Evolutionary conservation across 306 rosid species (phyloP).

Genomic region (Astragalus membranaceus): DNA sequence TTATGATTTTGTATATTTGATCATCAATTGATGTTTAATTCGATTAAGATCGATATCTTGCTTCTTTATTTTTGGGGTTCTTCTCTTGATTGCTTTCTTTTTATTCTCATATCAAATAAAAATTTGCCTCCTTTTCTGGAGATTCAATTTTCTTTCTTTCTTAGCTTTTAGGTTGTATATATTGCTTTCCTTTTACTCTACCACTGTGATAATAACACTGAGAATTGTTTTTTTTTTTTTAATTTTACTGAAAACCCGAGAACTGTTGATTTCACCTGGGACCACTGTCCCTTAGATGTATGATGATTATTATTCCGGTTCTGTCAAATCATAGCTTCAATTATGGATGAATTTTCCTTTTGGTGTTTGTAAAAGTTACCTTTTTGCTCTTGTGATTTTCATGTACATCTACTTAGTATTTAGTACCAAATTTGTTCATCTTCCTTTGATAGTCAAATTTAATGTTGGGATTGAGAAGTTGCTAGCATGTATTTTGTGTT

Average conservation of each 20-base stretch:
- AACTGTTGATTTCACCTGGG: conserved; percentile 15
- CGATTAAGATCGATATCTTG: not conserved
- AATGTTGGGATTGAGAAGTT: not conserved
- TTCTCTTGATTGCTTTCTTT: not conserved
- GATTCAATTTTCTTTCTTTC: not conserved
- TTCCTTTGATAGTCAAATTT: not conserved
- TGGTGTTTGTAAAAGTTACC: not conserved
- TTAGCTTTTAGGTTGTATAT: not conserved
- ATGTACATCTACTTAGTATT: not conserved
- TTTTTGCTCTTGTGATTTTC: conserved; percentile 9
- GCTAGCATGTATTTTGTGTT: not conserved
- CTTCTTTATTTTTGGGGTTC: not conserved
- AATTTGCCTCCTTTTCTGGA: not conserved
- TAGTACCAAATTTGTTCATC: not conserved
- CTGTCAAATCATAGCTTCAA: conserved; percentile 2
- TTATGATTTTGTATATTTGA: not conserved
- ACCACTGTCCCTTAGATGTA: conserved; percentile 11
- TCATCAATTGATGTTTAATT: not conserved
- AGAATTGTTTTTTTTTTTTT: conserved; percentile 2
- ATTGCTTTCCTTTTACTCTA: conserved; percentile 23
- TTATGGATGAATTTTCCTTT: not conserved
- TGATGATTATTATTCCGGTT: conserved; percentile 14
- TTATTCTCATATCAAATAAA: not conserved
- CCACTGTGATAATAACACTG: conserved; percentile 1
- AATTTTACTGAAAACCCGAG: not conserved